Evolutionary conservation across 768 basidiomycete genomes (phyloP).

Genomic region (Kwoniella sp.): DNA sequence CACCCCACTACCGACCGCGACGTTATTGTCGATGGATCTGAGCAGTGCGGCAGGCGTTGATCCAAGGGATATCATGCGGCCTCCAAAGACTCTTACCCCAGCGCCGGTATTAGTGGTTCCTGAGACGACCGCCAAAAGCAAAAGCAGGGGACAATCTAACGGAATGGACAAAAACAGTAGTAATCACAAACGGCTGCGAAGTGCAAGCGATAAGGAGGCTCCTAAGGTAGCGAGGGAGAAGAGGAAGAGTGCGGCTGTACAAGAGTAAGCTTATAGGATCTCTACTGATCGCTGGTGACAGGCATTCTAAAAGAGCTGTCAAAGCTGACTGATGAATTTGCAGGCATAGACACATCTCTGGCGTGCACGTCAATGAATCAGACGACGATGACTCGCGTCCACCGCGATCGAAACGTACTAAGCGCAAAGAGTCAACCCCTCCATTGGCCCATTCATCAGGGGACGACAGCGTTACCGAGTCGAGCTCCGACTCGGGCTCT

Average conservation of each 20-base stretch:
- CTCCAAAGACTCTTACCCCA: neutral
- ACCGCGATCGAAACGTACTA: neutral
- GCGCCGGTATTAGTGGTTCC: neutral
- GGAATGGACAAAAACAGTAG: too few relatives aligned
- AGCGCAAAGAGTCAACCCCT: neutral
- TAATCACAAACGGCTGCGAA: too few relatives aligned
- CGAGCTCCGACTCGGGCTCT: neutral
- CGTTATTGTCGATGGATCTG: neutral
- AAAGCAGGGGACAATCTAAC: too few relatives aligned
- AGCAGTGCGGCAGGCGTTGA: slow-evolving; percentile 3
- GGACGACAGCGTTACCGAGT: neutral
- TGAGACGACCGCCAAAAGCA: too few relatives aligned
- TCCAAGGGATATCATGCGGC: slow-evolving; percentile 11
- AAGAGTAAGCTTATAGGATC: neutral
- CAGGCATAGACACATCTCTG: too few relatives aligned
- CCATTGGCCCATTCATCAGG: neutral
- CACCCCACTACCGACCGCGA: neutral
- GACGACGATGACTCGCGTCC: neutral
- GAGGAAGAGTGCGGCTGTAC: neutral
- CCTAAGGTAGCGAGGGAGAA: neutral
- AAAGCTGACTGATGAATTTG: too few relatives aligned
- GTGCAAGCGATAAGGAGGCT: too few relatives aligned
- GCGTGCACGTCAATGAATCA: neutral
- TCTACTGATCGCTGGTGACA: neutral
- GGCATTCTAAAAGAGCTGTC: too few relatives aligned